Evolutionary conservation across 2,329 filamentous ascomycete genomes (phyloP), one percentile per base, ranked within the genome.

Genomic region (Orbilia brochopaga): DNA sequence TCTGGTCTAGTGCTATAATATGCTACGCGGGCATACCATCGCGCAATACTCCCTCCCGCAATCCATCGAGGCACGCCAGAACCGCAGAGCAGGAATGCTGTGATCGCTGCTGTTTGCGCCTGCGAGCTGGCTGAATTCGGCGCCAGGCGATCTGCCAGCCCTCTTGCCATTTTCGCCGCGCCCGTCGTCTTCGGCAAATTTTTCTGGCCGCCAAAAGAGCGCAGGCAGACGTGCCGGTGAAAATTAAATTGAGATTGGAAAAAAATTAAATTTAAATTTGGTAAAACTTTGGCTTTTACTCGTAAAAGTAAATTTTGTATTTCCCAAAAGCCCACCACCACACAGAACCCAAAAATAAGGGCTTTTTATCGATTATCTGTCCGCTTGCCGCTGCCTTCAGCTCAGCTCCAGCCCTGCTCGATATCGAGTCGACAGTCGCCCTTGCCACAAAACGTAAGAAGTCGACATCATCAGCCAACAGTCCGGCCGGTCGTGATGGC

Each of bases 401-500:
- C n/a, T n/a, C n/a, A n/a, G n/a, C n/a, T n/a, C n/a, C n/a, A 3
- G 27, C 27, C 27, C 27, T 32, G 27, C 27, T 32, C 27, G 8
- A 32, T 32, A 32, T 32, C 27, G 27, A n/a, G n/a, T 8, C 27
- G 27, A 3, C 27, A 32, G 27, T 8, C 8, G 27, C 4, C 27
- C 27, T 8, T 32, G 27, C 27, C 3, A 4, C 27, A 3, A 8
- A 8, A 32, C 27, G 27, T 32, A 32, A n/a, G 27, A 32, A 3
- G 27, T 32, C 27, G 5, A 30, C 15, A 5, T 32, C 15, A 5
- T 32, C 15, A 3, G 30, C 24, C 50, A 27, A n/a, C 35, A 3
- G 8, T 48, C 35, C 32, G n/a, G n/a, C n/a, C n/a, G n/a, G n/a
- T 32, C 50, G 2, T 58, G 64, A 75, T 74, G 69, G 75, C 75